Conservation (phyloP, 176 grass and related monocot genomes). For the Phoenix roebelenii region DNA sequence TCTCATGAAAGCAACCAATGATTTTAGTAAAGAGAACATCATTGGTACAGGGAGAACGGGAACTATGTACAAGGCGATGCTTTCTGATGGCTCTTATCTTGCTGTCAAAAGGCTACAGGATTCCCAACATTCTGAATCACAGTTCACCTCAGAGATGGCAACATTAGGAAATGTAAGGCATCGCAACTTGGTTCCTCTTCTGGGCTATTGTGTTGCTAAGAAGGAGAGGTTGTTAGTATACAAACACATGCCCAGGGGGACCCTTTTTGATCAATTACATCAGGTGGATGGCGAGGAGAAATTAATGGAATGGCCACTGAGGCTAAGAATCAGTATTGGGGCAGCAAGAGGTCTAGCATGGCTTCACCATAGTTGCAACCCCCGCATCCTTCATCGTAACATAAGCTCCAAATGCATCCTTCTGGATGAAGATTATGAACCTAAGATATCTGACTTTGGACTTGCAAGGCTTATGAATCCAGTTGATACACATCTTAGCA, state of each 20-base stretch:
- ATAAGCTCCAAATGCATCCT: conserved; percentile 96
- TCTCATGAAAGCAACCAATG: conserved; percentile 66
- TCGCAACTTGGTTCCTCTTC: conserved; percentile 67
- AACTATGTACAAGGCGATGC: conserved; percentile 69
- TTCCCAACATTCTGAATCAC: conserved; percentile 63
- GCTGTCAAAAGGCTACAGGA: conserved; percentile 86
- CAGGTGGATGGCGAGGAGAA: conserved; percentile 20
- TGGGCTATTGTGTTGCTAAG: conserved; percentile 84
- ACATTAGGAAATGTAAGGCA: conserved; percentile 68
- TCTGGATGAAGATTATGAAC: conserved; percentile 65
- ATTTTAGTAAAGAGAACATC: conserved; percentile 91
- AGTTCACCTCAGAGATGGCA: conserved; percentile 82
- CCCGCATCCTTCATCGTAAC: conserved; percentile 83
- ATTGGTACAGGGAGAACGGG: conserved; percentile 65
- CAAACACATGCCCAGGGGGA: conserved; percentile 60
- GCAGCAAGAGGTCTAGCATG: conserved; percentile 71
- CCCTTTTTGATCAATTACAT: conserved; percentile 64
- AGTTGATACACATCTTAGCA: conserved; percentile 85
- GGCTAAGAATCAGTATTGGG: conserved; percentile 84
- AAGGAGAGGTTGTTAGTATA: conserved; percentile 88
- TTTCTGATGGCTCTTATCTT: conserved; percentile 74
- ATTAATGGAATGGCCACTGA: conserved; percentile 48
- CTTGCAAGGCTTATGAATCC: conserved; percentile 98
- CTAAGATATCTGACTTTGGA: conserved; percentile 94
- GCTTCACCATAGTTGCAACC: conserved; percentile 95